These are phyloP conservation scores for Microsporum audouinii DNA, from an alignment of 2,329 filamentous ascomycete species.

Conservation along the genomic window DNA sequence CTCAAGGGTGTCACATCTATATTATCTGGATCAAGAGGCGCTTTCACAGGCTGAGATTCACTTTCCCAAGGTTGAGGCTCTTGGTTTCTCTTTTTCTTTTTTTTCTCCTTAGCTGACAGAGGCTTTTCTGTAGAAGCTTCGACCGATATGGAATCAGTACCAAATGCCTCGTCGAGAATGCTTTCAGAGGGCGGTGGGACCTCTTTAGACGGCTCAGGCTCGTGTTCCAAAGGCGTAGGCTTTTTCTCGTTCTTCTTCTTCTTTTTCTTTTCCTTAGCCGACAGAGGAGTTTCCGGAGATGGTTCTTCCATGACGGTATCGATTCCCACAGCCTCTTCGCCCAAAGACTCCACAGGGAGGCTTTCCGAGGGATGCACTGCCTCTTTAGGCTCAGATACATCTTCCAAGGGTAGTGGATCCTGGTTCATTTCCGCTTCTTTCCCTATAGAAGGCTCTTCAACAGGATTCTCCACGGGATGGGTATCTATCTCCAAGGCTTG, in stretches of 20 bases:
- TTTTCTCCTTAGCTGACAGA: constrained; percentile 17
- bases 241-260: constrained; percentile 9
- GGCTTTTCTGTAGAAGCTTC: too few species aligned
- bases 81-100: constrained; percentile 28
- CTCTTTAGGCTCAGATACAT: neutral
- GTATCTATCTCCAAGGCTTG: neutral
- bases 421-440: neutral
- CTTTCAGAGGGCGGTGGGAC: neutral
- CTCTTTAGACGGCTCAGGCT: constrained; percentile 5
- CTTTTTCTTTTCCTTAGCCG: neutral
- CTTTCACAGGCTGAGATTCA: constrained; percentile 6
- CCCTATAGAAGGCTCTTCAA: neutral
- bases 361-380: neutral
- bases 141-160: too few species aligned
- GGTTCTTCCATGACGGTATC: neutral
- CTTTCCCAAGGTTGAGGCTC: constrained; percentile 9
- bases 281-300: neutral
- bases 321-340: neutral
- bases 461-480: neutral
- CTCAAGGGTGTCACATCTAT: neutral
- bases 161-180: neutral
- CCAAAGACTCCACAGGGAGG: neutral
- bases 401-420: neutral
- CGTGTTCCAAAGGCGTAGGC: constrained; percentile 8
- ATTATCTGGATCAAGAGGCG: neutral